Conservation (phyloP, 2,329 filamentous ascomycete genomes). For the Sclerotinia subarctica region DNA sequence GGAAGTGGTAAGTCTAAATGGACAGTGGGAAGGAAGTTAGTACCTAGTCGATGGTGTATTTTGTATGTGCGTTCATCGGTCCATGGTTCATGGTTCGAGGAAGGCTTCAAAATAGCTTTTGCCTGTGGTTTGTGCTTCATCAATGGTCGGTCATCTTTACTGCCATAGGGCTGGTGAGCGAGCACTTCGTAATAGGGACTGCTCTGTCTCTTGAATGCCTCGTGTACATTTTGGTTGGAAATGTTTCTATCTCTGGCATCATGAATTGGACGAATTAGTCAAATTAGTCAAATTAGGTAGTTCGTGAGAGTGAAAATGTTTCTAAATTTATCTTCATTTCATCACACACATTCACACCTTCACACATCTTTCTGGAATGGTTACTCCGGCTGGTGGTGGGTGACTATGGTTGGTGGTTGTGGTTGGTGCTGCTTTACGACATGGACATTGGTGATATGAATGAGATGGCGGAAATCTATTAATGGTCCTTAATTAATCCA, state of each 20-base stretch:
- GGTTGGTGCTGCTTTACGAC: constrained; percentile 28
- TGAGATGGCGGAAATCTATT: constrained; percentile 28
- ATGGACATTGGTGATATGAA: background rate
- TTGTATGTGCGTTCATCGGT: background rate
- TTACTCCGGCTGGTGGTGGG: constrained; percentile 27
- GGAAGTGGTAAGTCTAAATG: background rate
- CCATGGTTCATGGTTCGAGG: constrained; percentile 13
- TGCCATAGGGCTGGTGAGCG: constrained; percentile 15
- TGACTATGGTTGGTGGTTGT: constrained; percentile 21
- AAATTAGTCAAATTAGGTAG: background rate
- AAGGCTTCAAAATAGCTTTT: constrained; percentile 10
- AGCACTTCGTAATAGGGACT: background rate
- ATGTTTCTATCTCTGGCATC: constrained; percentile 16
- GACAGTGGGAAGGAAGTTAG: background rate
- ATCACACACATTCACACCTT: background rate
- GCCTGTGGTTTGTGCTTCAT: constrained; percentile 1
- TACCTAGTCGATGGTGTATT: background rate
- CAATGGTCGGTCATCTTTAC: constrained; percentile 2
- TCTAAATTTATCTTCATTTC: constrained; percentile 17
- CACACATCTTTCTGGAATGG: background rate
- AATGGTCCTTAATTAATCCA: constrained; percentile 33
- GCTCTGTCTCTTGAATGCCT: background rate
- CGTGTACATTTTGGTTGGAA: background rate
- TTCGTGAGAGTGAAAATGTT: background rate
- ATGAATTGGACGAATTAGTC: too few species aligned